These are phyloP conservation scores for Excoecaria agallocha DNA, from an alignment of 345 rosid species.

Conservation along the genomic window DNA sequence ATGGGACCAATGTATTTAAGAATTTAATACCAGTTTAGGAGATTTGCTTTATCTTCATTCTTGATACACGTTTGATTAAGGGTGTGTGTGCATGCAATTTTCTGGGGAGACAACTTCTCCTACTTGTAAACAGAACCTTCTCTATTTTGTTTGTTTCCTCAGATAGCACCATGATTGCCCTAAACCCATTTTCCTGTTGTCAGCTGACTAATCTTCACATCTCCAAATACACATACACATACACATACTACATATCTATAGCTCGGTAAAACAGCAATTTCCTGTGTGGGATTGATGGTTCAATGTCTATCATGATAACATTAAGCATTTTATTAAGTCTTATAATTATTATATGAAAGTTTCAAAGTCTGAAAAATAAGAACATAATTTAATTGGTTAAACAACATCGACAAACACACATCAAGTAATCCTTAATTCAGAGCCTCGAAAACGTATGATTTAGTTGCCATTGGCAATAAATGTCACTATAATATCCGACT, in stretches of 20 bases:
- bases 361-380: neutral
- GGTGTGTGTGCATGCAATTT: slow-evolving; percentile 7
- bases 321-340: no score
- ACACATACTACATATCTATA: neutral
- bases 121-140: slow-evolving; percentile 10
- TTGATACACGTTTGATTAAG: neutral
- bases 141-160: slow-evolving; percentile 8
- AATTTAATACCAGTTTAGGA: neutral
- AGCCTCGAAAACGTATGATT: neutral
- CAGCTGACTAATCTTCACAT: neutral
- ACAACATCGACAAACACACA: neutral
- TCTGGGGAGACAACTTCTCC: slow-evolving; percentile 13
- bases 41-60: neutral
- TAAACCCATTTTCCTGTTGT: neutral
- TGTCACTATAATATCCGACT: neutral
- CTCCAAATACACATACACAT: no score
- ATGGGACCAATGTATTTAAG: slow-evolving; percentile 21
- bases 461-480: neutral
- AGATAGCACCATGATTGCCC: neutral
- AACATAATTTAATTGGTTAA: neutral
- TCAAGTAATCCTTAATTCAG: neutral
- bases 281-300: neutral
- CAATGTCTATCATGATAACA: neutral
- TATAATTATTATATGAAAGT: neutral
- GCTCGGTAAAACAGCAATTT: neutral